Percentiles rank a stretch among this genome's conserved stretches.
These are phyloP conservation scores for Hawksworthiomyces lignivorus DNA, from an alignment of 2,329 filamentous ascomycete species.

Conservation along the genomic window DNA sequence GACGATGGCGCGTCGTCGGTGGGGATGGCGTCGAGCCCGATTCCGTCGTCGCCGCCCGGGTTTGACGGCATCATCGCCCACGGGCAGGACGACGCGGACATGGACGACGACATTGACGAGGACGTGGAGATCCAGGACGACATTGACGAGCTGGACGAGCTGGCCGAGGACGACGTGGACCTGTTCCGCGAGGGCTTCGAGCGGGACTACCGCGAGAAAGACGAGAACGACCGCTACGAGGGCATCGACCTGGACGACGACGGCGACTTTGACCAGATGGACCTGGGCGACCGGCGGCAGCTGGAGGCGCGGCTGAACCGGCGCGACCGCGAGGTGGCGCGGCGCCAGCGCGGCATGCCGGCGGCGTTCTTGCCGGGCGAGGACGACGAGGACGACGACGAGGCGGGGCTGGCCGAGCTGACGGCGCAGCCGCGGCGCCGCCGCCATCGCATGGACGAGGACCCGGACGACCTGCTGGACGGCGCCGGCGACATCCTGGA, in stretches of 20 bases:
- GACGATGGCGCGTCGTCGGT: conserved; percentile 46
- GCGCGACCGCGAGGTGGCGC: conserved; percentile 63
- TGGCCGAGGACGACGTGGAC: conserved; percentile 74
- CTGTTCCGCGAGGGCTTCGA: conserved; percentile 68
- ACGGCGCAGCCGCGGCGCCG: conserved; percentile 78
- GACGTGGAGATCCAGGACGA: conserved; percentile 66
- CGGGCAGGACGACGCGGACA: conserved; percentile 40
- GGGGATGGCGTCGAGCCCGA: conserved; percentile 50
- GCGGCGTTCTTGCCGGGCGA: conserved; percentile 71
- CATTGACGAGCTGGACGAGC: conserved; percentile 71
- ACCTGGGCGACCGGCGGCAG: conserved; percentile 56
- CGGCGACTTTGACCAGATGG: conserved; percentile 63
- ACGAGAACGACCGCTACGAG: conserved; percentile 63
- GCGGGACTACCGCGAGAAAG: conserved; percentile 60
- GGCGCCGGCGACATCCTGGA: conserved; percentile 95
- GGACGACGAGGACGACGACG: conserved; percentile 84
- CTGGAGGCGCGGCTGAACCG: conserved; percentile 67
- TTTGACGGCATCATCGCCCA: conserved; percentile 60
- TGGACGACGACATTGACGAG: conserved; percentile 60
- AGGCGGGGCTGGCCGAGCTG: conserved; percentile 66
- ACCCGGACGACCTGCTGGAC: conserved; percentile 84
- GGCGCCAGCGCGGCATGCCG: conserved; percentile 54
- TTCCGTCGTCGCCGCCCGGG: conserved; percentile 59
- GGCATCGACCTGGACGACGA: conserved; percentile 69
- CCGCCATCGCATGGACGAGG: conserved; percentile 88